These are phyloP conservation scores for Candida michaelii DNA, from an alignment of 805 yeast species.

Conservation along the genomic window DNA sequence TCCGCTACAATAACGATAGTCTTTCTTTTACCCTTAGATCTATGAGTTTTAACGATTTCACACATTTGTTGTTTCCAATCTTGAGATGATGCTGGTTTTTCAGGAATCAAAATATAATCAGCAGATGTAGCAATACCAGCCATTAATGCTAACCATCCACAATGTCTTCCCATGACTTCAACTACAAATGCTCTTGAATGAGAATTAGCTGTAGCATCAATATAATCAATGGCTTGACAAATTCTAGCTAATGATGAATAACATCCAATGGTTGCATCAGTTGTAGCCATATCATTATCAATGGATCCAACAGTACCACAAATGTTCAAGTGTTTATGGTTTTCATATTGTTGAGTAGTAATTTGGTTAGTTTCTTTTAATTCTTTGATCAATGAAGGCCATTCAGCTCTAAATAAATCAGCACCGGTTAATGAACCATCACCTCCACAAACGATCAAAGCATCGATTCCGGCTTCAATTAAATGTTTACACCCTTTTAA, in stretches of 20 bases:
- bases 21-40: slow-evolving; percentile 86
- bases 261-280: slow-evolving; percentile 97
- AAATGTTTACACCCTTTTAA: slow-evolving; percentile 79
- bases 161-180: slow-evolving; percentile 99
- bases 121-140: slow-evolving; percentile 97
- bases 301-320: slow-evolving; percentile 96
- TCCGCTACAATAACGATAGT: slow-evolving; percentile 97
- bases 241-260: slow-evolving; percentile 91
- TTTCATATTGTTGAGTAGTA: slow-evolving; percentile 56
- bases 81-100: slow-evolving; percentile 74
- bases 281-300: slow-evolving; percentile 96
- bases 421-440: slow-evolving; percentile 99
- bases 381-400: slow-evolving; percentile 87
- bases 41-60: slow-evolving; percentile 72
- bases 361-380: slow-evolving; percentile 56
- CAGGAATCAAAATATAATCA: slow-evolving; percentile 92
- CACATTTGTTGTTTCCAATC: slow-evolving; percentile 83
- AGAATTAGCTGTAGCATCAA: slow-evolving; percentile 95
- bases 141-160: slow-evolving; percentile 98
- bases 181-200: slow-evolving; percentile 97
- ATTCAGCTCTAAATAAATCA: slow-evolving; percentile 87
- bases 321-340: slow-evolving; percentile 72
- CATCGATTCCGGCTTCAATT: slow-evolving; percentile 88
- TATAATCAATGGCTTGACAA: slow-evolving; percentile 91
- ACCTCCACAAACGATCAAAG: slow-evolving; percentile 95